These are phyloP conservation scores for Blastobotrys robertii DNA, from an alignment of 805 yeast genomes.

Conservation along the genomic window DNA sequence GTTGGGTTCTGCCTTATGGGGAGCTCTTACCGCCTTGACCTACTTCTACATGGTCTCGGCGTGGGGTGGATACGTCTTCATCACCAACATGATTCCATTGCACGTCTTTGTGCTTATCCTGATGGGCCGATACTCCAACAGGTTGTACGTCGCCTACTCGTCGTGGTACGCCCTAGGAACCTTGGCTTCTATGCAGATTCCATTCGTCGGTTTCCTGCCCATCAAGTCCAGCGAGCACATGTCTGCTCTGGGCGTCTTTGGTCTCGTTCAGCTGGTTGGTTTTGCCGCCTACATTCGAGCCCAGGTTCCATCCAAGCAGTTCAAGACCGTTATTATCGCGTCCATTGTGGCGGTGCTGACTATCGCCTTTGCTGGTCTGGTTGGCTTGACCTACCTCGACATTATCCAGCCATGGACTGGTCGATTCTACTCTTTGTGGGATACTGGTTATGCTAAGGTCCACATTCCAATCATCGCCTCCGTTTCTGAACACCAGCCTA, in stretches of 20 bases:
- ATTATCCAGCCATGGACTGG: slow-evolving; percentile 99
- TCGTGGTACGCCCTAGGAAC: slow-evolving; percentile 98
- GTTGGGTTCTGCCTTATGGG: slow-evolving; percentile 80
- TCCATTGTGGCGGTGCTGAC: slow-evolving; percentile 46
- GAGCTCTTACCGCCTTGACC: slow-evolving; percentile 70
- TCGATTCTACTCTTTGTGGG: slow-evolving; percentile 97
- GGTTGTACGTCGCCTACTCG: slow-evolving; percentile 80
- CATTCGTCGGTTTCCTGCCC: slow-evolving; percentile 96
- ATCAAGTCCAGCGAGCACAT: slow-evolving; percentile 96
- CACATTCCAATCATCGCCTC: slow-evolving; percentile 98
- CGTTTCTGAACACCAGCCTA: slow-evolving; percentile 98
- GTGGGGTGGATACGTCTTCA: slow-evolving; percentile 99
- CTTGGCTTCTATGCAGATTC: slow-evolving; percentile 98
- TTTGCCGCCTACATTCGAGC: slow-evolving; percentile 73
- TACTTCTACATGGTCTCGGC: slow-evolving; percentile 99
- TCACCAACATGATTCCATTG: slow-evolving; percentile 92
- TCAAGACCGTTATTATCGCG: slow-evolving; percentile 41
- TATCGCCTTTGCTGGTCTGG: slow-evolving; percentile 61
- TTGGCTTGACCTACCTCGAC: slow-evolving; percentile 78
- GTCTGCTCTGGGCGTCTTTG: slow-evolving; percentile 97
- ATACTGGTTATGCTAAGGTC: slow-evolving; percentile 92
- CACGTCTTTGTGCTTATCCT: slow-evolving; percentile 82
- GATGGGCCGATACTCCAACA: slow-evolving; percentile 88
- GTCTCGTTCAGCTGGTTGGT: slow-evolving; percentile 83
- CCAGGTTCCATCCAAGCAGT: slow-evolving; percentile 61